These are phyloP conservation scores for Aspergillus olivimuriae DNA, from an alignment of 495 filamentous ascomycete species.

Conservation along the genomic window DNA sequence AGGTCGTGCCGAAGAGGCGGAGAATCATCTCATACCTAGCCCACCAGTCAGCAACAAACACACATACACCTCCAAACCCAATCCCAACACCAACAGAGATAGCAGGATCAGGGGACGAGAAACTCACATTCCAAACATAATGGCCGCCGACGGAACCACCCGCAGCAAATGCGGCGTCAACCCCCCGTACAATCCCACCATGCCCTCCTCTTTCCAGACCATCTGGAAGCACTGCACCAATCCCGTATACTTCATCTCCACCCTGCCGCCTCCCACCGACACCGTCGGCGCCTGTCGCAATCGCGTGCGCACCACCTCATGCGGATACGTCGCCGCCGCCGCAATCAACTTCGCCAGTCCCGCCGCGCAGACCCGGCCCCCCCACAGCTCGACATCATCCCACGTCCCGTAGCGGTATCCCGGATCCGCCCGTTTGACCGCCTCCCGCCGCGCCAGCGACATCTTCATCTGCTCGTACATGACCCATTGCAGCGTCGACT, in stretches of 20 bases:
- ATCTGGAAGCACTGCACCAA: constrained; percentile 48
- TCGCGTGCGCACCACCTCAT: constrained; percentile 51
- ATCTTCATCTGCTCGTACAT: constrained; percentile 54
- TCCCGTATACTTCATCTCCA: constrained; percentile 48
- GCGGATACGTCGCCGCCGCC: constrained; percentile 51
- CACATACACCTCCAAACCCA: no score
- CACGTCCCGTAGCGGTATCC: constrained; percentile 25
- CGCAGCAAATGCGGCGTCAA: constrained; percentile 53
- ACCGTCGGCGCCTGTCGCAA: constrained; percentile 48
- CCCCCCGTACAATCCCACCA: constrained; percentile 51
- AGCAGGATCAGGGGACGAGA: not conserved
- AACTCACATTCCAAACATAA: constrained; percentile 83
- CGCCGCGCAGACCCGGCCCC: constrained; percentile 43
- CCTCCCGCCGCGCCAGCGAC: constrained; percentile 35
- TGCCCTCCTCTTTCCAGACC: constrained; percentile 50
- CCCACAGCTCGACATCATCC: constrained; percentile 44
- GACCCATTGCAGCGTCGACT: constrained; percentile 53
- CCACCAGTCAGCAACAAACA: constrained; percentile 8
- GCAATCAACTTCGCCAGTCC: constrained; percentile 51
- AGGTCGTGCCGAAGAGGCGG: constrained; percentile 26
- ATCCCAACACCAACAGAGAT: not conserved
- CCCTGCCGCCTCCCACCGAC: constrained; percentile 23
- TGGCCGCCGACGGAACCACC: constrained; percentile 76
- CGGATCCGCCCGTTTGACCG: constrained; percentile 23
- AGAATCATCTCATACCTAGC: constrained; percentile 62